These are phyloP conservation scores for Phytophthora fragariaefolia DNA, from an alignment of 352 stramenopile species.

Conservation along the genomic window DNA sequence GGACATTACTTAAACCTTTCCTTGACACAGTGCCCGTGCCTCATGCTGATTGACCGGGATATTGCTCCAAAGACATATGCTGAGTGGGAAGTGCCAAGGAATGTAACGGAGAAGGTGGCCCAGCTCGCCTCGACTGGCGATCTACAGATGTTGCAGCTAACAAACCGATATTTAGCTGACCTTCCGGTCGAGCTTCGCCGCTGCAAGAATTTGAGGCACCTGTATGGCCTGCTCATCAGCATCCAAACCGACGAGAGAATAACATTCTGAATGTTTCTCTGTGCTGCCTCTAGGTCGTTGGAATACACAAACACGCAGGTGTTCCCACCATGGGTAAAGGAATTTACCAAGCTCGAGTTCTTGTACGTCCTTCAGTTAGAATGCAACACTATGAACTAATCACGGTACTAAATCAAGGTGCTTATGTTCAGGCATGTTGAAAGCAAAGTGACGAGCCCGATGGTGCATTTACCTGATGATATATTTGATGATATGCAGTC, in stretches of 20 bases:
- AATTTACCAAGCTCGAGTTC: not conserved
- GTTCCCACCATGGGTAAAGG: not conserved
- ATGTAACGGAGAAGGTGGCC: not conserved
- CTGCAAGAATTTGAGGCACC: not conserved
- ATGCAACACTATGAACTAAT: too few species aligned
- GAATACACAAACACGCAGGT: not conserved
- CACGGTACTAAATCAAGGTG: too few species aligned
- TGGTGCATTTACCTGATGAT: not conserved
- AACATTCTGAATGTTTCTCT: not conserved
- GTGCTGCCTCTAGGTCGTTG: not conserved
- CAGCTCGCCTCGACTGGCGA: not conserved
- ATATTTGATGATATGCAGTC: constrained; percentile 5
- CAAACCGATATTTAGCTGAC: not conserved
- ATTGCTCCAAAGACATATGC: not conserved
- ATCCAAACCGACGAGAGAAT: not conserved
- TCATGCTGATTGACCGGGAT: constrained; percentile 36
- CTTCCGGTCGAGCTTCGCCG: not conserved
- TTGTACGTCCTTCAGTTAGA: too few species aligned
- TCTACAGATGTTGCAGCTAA: not conserved
- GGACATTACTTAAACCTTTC: constrained; percentile 20
- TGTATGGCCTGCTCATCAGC: not conserved
- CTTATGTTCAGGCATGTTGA: not conserved
- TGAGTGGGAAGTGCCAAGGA: not conserved
- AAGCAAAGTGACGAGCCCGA: not conserved
- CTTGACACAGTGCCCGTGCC: constrained; percentile 43